Evolutionary conservation across 1,284 basidiomycete species (phyloP).

Genomic region (Cryptococcus jaspeensis): DNA sequence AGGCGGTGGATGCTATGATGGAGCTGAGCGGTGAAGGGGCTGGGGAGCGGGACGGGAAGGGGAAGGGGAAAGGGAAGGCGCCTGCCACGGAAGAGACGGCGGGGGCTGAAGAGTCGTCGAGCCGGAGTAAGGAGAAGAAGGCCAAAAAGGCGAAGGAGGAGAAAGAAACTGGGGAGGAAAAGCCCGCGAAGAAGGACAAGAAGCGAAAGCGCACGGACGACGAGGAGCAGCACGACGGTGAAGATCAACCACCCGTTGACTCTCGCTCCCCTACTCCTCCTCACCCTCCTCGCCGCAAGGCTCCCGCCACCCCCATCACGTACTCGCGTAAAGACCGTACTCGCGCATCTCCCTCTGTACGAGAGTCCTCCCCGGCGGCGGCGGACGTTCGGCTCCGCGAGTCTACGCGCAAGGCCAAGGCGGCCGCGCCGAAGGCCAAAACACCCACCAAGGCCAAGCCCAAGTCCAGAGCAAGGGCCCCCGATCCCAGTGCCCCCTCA

Average conservation of each 20-base stretch:
- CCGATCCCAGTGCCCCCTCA: too few relatives aligned
- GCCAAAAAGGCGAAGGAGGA: not conserved
- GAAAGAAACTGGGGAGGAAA: not conserved
- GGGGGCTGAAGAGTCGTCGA: too few relatives aligned
- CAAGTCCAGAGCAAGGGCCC: not conserved
- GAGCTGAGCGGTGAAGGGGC: too few relatives aligned
- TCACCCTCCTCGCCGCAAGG: not conserved
- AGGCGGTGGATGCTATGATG: too few relatives aligned
- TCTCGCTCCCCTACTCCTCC: not conserved
- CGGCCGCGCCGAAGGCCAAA: not conserved
- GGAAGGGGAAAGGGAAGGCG: not conserved
- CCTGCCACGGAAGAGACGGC: not conserved
- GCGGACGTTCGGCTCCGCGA: too few relatives aligned
- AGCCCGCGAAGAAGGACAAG: not conserved
- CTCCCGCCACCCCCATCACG: too few relatives aligned
- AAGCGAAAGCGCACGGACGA: conserved; percentile 2
- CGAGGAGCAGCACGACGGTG: not conserved
- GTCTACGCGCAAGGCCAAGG: not conserved
- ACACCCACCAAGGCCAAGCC: not conserved
- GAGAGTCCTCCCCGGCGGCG: too few relatives aligned
- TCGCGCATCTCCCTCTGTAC: too few relatives aligned
- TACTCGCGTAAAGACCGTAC: too few relatives aligned
- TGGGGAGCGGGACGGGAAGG: too few relatives aligned
- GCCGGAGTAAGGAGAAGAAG: not conserved
- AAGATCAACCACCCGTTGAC: too few relatives aligned